A percentile compares a stretch with the other conserved stretches of the same genome.
phyloP scores from a whole-genome alignment of 148 eudicot genomes.

The Rhododendron simsii region DNA sequence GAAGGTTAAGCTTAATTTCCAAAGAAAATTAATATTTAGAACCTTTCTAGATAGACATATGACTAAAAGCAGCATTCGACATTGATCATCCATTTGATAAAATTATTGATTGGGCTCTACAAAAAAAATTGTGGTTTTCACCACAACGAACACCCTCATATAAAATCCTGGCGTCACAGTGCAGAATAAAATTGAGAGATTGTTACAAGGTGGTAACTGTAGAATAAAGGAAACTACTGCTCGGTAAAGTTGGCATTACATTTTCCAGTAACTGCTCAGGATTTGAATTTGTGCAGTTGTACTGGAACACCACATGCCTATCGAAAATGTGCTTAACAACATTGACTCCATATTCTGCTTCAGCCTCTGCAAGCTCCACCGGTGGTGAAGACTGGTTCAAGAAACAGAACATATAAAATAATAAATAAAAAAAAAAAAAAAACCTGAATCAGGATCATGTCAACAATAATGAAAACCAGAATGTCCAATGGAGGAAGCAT shows the following conservation, averaged over 20 bases:
- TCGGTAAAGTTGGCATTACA: constrained; percentile 32
- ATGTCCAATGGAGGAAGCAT: constrained; percentile 1
- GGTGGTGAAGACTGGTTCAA: constrained; percentile 71
- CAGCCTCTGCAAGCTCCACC: constrained; percentile 93
- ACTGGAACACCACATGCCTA: constrained; percentile 84
- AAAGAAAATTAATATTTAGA: too few relatives aligned
- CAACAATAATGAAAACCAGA: background rate
- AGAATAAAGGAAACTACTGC: background rate
- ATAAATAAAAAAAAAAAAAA: background rate
- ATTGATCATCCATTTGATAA: too few relatives aligned
- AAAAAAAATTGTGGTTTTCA: too few relatives aligned
- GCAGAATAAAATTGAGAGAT: constrained; percentile 12
- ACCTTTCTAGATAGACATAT: too few relatives aligned
- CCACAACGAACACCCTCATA: too few relatives aligned
- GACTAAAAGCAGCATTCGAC: too few relatives aligned
- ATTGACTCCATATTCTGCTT: constrained; percentile 94
- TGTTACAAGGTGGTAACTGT: background rate
- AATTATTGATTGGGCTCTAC: too few relatives aligned
- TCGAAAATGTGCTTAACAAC: constrained; percentile 86
- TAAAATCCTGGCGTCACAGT: constrained; percentile 14
- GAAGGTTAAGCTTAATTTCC: too few relatives aligned
- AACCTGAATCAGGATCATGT: background rate
- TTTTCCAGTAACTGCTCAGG: constrained; percentile 88
- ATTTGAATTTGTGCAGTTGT: constrained; percentile 93
- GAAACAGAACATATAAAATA: constrained; percentile 9